Evolutionary conservation across 2,329 filamentous ascomycete genomes (phyloP).

Genomic region (Alternaria gaisen): DNA sequence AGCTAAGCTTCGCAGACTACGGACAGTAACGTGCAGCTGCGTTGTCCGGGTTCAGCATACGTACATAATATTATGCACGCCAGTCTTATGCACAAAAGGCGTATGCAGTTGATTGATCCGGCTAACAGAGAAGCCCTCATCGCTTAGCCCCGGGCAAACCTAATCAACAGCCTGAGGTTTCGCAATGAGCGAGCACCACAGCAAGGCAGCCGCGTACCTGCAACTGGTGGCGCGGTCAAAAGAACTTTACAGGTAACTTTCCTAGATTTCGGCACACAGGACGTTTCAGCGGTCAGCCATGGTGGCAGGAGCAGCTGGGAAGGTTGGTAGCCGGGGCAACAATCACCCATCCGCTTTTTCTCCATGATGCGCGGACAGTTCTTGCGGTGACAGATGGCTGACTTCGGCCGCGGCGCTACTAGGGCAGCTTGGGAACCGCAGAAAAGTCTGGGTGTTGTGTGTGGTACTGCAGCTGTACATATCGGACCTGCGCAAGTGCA

Average conservation of each 20-base stretch:
- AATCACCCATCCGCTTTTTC: constrained; percentile 6
- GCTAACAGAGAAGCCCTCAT: not conserved
- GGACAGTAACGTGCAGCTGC: not conserved
- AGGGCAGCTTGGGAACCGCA: constrained; percentile 2
- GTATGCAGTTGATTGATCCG: not conserved
- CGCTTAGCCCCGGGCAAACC: not conserved
- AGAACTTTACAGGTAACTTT: not conserved
- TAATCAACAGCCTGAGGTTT: not conserved
- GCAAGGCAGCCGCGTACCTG: not conserved
- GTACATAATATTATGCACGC: not conserved
- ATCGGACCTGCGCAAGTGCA: constrained; percentile 5
- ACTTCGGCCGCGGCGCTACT: not conserved
- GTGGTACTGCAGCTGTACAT: not conserved
- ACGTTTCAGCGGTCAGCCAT: constrained; percentile 9
- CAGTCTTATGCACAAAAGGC: not conserved
- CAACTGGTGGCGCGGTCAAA: not conserved
- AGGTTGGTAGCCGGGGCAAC: constrained; percentile 3
- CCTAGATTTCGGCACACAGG: not conserved
- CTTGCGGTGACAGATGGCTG: constrained; percentile 4
- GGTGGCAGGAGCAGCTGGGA: constrained; percentile 1
- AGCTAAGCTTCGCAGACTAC: not conserved
- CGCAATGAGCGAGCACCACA: not conserved
- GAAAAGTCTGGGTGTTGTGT: not conserved
- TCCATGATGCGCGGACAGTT: constrained; percentile 5
- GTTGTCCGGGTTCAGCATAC: not conserved